These are phyloP conservation scores for Straminergon stramineum DNA, from an alignment of 225 moss, liverwort and hornwort species.

Conservation along the genomic window DNA sequence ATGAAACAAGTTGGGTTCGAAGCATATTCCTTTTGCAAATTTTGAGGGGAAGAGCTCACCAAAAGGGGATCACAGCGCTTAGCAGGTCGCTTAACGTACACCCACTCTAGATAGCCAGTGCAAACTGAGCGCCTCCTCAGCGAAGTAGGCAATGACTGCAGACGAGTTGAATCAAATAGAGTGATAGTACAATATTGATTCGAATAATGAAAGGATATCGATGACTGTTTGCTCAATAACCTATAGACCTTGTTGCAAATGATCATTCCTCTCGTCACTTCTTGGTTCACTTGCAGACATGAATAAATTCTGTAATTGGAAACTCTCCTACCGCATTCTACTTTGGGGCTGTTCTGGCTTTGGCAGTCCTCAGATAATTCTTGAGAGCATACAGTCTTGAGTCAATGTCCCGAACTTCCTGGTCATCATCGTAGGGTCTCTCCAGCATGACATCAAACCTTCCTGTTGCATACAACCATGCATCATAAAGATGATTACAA, in stretches of 20 bases:
- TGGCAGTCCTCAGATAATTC: slow-evolving; percentile 30
- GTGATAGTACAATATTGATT: background rate
- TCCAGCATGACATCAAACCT: slow-evolving; percentile 27
- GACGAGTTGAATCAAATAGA: background rate
- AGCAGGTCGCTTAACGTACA: background rate
- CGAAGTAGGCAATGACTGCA: background rate
- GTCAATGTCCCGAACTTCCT: slow-evolving; percentile 42
- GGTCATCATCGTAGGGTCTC: slow-evolving; percentile 21
- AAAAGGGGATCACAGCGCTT: background rate
- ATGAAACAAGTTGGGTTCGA: background rate
- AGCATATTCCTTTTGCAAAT: background rate
- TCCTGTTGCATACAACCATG: slow-evolving; percentile 5
- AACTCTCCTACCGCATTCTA: background rate
- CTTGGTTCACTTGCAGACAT: background rate
- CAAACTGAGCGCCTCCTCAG: background rate
- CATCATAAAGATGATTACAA: background rate
- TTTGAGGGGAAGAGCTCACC: background rate
- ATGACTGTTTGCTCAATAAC: background rate
- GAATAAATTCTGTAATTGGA: background rate
- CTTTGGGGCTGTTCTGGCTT: slow-evolving; percentile 10
- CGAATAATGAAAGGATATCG: background rate
- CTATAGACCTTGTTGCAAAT: background rate
- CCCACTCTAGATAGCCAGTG: background rate
- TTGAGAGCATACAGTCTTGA: slow-evolving; percentile 51
- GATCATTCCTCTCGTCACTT: background rate